Evolutionary conservation across 768 basidiomycete species (phyloP).

Genomic region (Butyriboletus loyo): DNA sequence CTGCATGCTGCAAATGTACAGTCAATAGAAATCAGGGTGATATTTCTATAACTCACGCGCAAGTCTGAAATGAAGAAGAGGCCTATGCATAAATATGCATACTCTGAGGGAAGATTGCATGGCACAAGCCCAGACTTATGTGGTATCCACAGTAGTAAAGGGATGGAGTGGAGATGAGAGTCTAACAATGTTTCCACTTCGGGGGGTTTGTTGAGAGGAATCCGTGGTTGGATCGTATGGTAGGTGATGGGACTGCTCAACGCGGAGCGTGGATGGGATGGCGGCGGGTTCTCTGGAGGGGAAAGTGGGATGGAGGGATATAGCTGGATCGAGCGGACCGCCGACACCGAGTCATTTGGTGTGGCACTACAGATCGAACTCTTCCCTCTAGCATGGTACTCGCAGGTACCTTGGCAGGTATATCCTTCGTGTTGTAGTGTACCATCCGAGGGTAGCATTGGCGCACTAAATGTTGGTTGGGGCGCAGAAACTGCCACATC

Average conservation of each 20-base stretch:
- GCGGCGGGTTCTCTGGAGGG: not conserved
- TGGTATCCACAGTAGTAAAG: constrained; percentile 42
- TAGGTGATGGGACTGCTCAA: not conserved
- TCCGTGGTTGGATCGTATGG: not conserved
- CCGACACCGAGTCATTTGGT: not conserved
- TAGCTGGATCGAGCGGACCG: not conserved
- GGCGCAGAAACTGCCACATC: not conserved
- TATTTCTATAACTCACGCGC: constrained; percentile 28
- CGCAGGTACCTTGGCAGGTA: not conserved
- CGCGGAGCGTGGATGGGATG: not conserved
- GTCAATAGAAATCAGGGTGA: not conserved
- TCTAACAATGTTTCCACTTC: constrained; percentile 45
- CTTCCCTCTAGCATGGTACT: not conserved
- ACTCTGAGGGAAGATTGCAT: constrained; percentile 33
- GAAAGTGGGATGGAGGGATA: not conserved
- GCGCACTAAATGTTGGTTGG: not conserved
- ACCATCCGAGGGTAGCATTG: not conserved
- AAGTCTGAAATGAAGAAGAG: constrained; percentile 43
- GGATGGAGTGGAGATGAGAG: constrained; percentile 36
- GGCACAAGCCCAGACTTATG: constrained; percentile 29
- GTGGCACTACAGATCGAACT: not conserved
- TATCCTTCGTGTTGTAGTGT: not conserved
- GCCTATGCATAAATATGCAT: constrained; percentile 44
- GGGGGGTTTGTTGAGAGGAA: constrained; percentile 35
- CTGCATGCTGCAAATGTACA: constrained; percentile 14